Evolutionary conservation across 1,284 basidiomycete genomes (phyloP).

Genomic region (Vanrija sp.): DNA sequence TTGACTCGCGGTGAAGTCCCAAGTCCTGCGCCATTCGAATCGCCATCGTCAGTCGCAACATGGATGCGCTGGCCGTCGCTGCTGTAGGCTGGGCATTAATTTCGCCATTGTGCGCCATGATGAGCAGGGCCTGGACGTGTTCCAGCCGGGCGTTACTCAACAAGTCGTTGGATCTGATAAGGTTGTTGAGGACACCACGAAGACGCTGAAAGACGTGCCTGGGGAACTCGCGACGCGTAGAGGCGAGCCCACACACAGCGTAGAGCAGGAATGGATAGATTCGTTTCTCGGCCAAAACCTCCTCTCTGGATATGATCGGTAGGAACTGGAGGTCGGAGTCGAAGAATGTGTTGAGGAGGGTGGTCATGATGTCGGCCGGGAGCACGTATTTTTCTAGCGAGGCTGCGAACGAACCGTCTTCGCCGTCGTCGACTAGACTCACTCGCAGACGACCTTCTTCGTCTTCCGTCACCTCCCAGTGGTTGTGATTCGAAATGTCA

Average conservation of each 20-base stretch:
- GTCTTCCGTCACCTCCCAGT: constrained; percentile 69
- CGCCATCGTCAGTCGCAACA: constrained; percentile 51
- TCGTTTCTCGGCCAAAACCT: constrained; percentile 62
- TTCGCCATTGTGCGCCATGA: constrained; percentile 48
- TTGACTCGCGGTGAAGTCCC: constrained; percentile 70
- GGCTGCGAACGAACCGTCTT: constrained; percentile 6
- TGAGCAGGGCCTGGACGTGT: constrained; percentile 84
- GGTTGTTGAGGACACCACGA: constrained; percentile 73
- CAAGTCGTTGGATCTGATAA: constrained; percentile 85
- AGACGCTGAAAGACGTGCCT: constrained; percentile 78
- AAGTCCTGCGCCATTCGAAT: constrained; percentile 93
- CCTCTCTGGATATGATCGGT: constrained; percentile 78
- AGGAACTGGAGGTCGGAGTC: constrained; percentile 75
- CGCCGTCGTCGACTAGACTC: not conserved
- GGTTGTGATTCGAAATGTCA: constrained; percentile 76
- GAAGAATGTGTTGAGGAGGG: constrained; percentile 87
- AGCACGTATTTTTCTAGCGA: constrained; percentile 53
- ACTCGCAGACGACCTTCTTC: constrained; percentile 61
- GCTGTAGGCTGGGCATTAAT: constrained; percentile 48
- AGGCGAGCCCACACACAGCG: constrained; percentile 86
- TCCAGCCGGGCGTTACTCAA: constrained; percentile 78
- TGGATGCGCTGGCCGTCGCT: constrained; percentile 43
- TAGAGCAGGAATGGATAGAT: constrained; percentile 68
- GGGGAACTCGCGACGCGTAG: constrained; percentile 76
- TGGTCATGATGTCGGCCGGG: constrained; percentile 67